Evolutionary conservation across 2,329 filamentous ascomycete genomes (phyloP).

Genomic region (Leptosphaerulina australis): DNA sequence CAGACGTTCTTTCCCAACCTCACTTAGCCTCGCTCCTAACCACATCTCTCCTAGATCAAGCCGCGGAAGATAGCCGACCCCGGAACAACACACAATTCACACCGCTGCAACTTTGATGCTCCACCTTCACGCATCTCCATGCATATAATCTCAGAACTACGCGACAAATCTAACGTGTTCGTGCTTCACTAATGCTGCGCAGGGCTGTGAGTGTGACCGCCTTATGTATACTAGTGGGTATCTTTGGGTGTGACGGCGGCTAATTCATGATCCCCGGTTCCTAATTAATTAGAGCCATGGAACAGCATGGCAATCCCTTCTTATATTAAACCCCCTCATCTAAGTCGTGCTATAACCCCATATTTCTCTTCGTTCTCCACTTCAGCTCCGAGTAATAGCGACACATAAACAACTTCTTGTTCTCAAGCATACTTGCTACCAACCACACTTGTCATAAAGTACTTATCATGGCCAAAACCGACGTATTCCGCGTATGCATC

Average conservation of each 20-base stretch:
- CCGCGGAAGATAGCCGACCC: slow-evolving; percentile 12
- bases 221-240: slow-evolving; percentile 14
- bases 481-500: slow-evolving; percentile 39
- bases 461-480: slow-evolving; percentile 33
- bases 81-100: slow-evolving; percentile 18
- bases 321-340: neutral
- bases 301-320: slow-evolving; percentile 12
- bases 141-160: neutral
- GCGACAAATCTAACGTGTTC: slow-evolving; percentile 1
- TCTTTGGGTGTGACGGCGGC: slow-evolving; percentile 1
- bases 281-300: slow-evolving; percentile 2
- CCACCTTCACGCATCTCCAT: slow-evolving; percentile 3
- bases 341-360: slow-evolving; percentile 4
- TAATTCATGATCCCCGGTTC: neutral
- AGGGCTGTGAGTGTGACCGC: slow-evolving; percentile 17
- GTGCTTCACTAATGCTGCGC: slow-evolving; percentile 2
- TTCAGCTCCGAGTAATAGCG: too few relatives aligned
- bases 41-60: neutral
- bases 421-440: neutral
- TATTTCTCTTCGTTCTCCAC: slow-evolving; percentile 3
- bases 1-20: slow-evolving; percentile 11
- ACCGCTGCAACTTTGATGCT: slow-evolving; percentile 9
- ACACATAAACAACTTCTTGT: neutral
- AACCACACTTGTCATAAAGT: neutral
- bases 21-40: neutral